Base-by-base conservation (phyloP, 495 filamentous ascomycete genomes). In the Neurospora sp. region DNA sequence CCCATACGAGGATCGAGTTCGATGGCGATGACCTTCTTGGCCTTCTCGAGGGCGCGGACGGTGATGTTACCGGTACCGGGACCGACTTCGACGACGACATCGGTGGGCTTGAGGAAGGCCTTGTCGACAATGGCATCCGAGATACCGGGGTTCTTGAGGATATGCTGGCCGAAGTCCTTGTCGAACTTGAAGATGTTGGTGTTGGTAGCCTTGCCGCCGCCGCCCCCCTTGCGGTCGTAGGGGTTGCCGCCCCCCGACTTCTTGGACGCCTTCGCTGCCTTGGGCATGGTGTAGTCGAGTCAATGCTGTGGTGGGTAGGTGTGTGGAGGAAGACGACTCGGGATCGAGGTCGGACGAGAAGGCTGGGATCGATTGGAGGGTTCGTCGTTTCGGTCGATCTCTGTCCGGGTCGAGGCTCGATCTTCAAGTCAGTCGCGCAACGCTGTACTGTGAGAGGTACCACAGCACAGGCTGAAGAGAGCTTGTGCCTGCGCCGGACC, bases 1-100 rank as follows among this genome's bases (percentile, higher is more conserved):
- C 94, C 95, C 96, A 98, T 98, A 77, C 95, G 87, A 61, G 95
- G 95, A 81, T 98, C 95, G 82, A 97, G 88, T 84, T 98, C 95
- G 40, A 97, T 74, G 5, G 94, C 95, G 22, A 96, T 92, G 41
- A 94, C 89, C 76, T 91, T 92, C 82, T 93, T 94, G 16, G 93
- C 93, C 77, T 92, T 90, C 72, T 95, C 93, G 37, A 98, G 84
- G 46, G 97, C 97, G 72, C 91, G 90, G 68, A 96, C 91, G 0
- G 95, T 97, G 76, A 98, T 81, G 74, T 80, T 79, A 12, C 81
- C 80, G 7, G 81, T 82, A 72, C 81, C 81, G 4, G 81, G 81
- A 53, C 81, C 81, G 41, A 83, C 79, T 73, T 83, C 81, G 20
- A 83, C 80, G 4, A 89, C 83, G 8, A 91, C 89, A 83, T 97